phyloP scores from a whole-genome alignment of 768 basidiomycete genomes.

The Termitomyces sp. region DNA sequence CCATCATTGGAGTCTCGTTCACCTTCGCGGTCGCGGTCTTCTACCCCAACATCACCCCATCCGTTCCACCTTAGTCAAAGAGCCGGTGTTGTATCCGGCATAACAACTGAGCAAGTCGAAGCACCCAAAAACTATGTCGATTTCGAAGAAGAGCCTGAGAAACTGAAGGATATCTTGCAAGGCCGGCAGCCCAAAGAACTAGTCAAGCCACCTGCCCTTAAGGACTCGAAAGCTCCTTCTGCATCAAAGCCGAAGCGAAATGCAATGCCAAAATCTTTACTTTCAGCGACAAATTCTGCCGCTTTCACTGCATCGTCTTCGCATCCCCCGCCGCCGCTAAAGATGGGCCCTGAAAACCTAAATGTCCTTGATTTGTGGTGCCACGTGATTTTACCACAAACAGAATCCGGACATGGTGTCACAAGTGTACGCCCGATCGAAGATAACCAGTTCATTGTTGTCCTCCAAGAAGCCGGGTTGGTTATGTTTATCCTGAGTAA shows the following conservation, averaged over 20 bases:
- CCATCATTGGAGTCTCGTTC: conserved; percentile 21
- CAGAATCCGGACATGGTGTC: conserved; percentile 37
- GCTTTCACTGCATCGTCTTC: conserved; percentile 37
- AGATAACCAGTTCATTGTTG: conserved; percentile 40
- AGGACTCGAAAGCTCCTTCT: conserved; percentile 24
- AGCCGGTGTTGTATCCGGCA: conserved; percentile 66
- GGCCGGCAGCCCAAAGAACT: conserved; percentile 40
- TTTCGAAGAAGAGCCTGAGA: conserved; percentile 77
- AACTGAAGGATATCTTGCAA: conserved; percentile 70
- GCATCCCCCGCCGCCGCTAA: conserved; percentile 35
- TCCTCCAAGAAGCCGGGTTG: conserved; percentile 67
- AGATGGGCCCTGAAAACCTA: conserved; percentile 22
- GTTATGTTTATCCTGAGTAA: conserved; percentile 13
- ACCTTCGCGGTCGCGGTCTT: conserved; percentile 34
- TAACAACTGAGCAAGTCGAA: conserved; percentile 68
- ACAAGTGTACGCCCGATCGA: conserved; percentile 45
- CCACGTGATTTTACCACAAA: conserved; percentile 47
- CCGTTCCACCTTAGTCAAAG: conserved; percentile 56
- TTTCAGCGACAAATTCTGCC: conserved; percentile 46
- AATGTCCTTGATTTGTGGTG: conserved; percentile 31
- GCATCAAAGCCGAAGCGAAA: conserved; percentile 24
- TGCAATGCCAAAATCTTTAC: conserved; percentile 38
- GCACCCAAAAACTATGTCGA: conserved; percentile 80
- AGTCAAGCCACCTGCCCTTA: not conserved
- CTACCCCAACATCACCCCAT: conserved; percentile 41